Evolutionary conservation across 805 yeast species (phyloP), one percentile per base, ranked within the genome.

Genomic region (Cyberlindnera euphorbiae): DNA sequence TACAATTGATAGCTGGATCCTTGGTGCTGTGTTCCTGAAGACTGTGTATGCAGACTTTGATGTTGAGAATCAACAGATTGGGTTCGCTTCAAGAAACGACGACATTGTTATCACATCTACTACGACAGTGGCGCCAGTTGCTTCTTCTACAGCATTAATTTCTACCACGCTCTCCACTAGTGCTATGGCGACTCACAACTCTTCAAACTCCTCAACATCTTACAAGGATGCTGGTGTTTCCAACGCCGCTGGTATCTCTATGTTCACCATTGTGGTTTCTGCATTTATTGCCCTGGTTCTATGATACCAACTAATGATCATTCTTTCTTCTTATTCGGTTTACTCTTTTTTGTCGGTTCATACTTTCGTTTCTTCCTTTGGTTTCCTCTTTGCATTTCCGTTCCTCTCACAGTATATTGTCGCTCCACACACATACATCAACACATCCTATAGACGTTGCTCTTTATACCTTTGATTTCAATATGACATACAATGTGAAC

Each of bases 21-120:
- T 79, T 26, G 87, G 87, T 5, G 79, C 75, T n/a, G 64, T 75
- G 3, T 79, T 79, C 49, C 55, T 79, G 46, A 69, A 69, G 39
- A 63, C 64, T 22, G 76, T 67, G 36, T 79, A 76, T 51, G 66
- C 78, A 3, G 73, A 75, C 11, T 79, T 77, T 46, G 80, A 79
- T 46, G 61, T 73, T 38, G 74, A 67, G 33, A 49, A 64, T n/a
- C 60, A 57, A 30, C 48, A 52, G 43, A 60, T 79, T 31, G 84
- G 83, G 0, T 67, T 79, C 36, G 82, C 79, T n/a, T 49, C 59
- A 16, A 62, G 67, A 41, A 63, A 63, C 40, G 29, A 42, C 1
- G 45, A 59, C 38, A 53, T 64, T 17, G 31, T 39, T 1, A 27
- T 56, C 22, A 52, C 58, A 8, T 54, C 50, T 25, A 48, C 44